phyloP scores from a whole-genome alignment of 2,329 filamentous ascomycete species.

The Karstenula rhodostoma region DNA sequence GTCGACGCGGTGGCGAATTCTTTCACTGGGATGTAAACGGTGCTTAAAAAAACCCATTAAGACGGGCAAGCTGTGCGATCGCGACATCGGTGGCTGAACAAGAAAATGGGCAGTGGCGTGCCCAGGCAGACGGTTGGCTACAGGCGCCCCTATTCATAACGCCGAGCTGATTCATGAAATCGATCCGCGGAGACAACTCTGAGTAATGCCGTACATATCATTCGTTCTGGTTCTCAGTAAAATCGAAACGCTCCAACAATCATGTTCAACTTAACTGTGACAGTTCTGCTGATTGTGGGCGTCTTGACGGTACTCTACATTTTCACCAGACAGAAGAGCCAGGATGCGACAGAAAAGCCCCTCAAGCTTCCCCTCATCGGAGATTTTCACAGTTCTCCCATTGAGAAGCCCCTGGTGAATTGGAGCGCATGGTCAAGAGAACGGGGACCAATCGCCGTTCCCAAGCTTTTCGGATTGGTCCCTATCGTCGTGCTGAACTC shows the following conservation, averaged over 20 bases:
- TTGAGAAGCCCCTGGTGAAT: slow-evolving; percentile 2
- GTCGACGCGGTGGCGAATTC: too few relatives aligned
- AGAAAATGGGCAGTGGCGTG: not conserved
- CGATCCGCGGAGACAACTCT: not conserved
- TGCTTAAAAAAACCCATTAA: not conserved
- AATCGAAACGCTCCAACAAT: not conserved
- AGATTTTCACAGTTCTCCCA: slow-evolving; percentile 2
- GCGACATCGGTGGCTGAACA: not conserved
- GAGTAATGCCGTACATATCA: not conserved
- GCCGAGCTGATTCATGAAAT: not conserved
- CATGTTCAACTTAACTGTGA: not conserved
- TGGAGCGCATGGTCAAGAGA: slow-evolving; percentile 10
- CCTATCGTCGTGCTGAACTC: slow-evolving; percentile 9
- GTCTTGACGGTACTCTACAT: slow-evolving; percentile 1
- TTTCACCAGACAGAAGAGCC: not conserved
- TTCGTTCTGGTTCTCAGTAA: not conserved
- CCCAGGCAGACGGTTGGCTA: not conserved
- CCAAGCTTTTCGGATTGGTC: slow-evolving; percentile 4
- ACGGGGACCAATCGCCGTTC: slow-evolving; percentile 1
- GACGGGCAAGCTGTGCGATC: not conserved
- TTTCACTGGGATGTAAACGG: not conserved
- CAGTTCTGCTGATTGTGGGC: not conserved
- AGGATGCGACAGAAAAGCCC: not conserved
- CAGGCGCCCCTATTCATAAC: not conserved
- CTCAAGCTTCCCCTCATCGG: slow-evolving; percentile 9